Evolutionary conservation across 1,284 basidiomycete genomes (phyloP), one percentile per base, ranked within the genome.

Genomic region (Fistulina hepatica): DNA sequence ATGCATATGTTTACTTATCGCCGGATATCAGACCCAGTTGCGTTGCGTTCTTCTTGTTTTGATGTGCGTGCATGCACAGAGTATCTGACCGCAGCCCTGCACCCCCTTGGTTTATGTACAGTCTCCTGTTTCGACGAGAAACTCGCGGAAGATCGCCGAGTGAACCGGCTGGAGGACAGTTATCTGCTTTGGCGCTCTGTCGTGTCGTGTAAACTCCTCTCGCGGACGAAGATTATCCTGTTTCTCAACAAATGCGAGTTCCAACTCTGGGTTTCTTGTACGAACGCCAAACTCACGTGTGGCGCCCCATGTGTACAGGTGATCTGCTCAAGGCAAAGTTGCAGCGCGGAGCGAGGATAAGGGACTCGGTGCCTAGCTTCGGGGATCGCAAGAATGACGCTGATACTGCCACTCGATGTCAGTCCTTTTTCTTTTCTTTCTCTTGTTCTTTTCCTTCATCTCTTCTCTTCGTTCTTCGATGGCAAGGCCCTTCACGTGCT

Each of bases 121-220:
- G 73, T 84, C 45, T 80, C 74, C 12, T 76, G 76, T 42, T 83
- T 84, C 48, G 74, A 84, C 51, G 80, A 83, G 54, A 69, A 68
- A 23, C 63, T 84, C 1, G 69, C 69, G 10, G 81, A 84, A 56
- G 81, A 83, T 49, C 64, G 61, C 6, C 60, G 59, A 4, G 69
- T 83, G 25, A 83, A 83, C 53, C 69, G 81, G 13, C 57, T 84
- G 17, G 76, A 81, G 52, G 81, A 84, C 50, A 78, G 77, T 40
- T 75, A 75, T 50, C 64, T 78, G 12, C 66, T 84, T 12, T 84
- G 81, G 81, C 68, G 69, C 37, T 69, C 71, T 16, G 71, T 84
- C 35, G 75, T 75, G 43, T 61, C 69, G 13, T 76, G 75, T 48
- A 74, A 73, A 47, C 56, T 82, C 22, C 67, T 84, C 9, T 59